Base-by-base conservation (phyloP, 495 filamentous ascomycete genomes). In the Clavariopsis aquatica region DNA sequence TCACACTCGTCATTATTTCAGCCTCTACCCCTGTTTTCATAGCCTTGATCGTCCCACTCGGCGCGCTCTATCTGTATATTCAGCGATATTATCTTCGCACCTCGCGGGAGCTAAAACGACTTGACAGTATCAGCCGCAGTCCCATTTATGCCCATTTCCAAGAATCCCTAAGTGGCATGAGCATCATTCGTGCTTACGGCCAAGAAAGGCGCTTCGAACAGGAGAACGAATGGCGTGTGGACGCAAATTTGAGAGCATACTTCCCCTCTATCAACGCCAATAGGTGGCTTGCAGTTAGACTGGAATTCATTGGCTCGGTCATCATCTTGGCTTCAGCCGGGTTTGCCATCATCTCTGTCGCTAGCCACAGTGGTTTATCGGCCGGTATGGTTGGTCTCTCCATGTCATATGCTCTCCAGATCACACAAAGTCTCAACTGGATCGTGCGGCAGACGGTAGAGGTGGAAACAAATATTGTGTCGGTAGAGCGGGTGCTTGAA, bases 131-230 rank as follows among this genome's bases (percentile, higher is more conserved):
- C 57, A 96, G 88, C 67, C 87, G 91, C 64, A 96, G 92, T 75
- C 95, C 95, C 15, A 96, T 99, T 69, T 99, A 89, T 74, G 95
- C 95, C 13, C 95, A 99, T 74, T 99, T 99, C 78, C 95, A 99
- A 70, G 95, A 99, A 75, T 96, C 93, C 2, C 82, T 99, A 0
- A 92, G 90, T 57, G 95, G 94, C 45, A 89, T 97, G 70, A 90
- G 89, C 61, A 99, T 95, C n/a, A 99, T 99, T 69, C 89, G 95
- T 66, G 95, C 95, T 46, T 99, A 97, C 77, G 83, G 86, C 52
- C 94, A 98, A 73, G 86, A 95, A 73, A 78, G 84, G 45, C 81
- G 95, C 49, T 99, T 99, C 75, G 84, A 89, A 54, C 78, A 89
- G 49, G 95, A 99, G 74, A 99, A 98, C 66, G 92, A 99, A 79